These are phyloP conservation scores for Metschnikowia koreensis DNA, from an alignment of 805 yeast species.

Conservation along the genomic window DNA sequence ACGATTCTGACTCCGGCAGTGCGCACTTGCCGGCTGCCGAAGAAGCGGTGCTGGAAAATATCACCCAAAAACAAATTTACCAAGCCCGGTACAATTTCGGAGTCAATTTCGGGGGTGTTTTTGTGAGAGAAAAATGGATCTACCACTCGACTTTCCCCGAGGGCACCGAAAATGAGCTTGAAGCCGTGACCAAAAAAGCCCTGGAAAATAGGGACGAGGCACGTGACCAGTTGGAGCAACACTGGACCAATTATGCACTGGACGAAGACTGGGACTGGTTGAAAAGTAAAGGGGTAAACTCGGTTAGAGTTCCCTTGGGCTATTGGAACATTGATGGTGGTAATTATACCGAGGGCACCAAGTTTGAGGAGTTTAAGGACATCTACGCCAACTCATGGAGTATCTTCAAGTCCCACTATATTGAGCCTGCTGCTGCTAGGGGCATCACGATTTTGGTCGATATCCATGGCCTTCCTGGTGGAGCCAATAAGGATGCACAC, in stretches of 20 bases:
- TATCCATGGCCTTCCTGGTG: slow-evolving; percentile 87
- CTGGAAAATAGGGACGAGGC: slow-evolving; percentile 53
- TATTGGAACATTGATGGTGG: slow-evolving; percentile 85
- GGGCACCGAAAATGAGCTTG: slow-evolving; percentile 65
- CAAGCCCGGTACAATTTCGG: slow-evolving; percentile 69
- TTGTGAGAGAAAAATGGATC: slow-evolving; percentile 80
- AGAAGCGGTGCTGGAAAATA: slow-evolving; percentile 36
- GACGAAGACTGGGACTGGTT: slow-evolving; percentile 84
- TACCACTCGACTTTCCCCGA: slow-evolving; percentile 59
- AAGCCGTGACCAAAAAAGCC: slow-evolving; percentile 57
- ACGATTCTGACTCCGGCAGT: not conserved
- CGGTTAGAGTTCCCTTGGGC: slow-evolving; percentile 85
- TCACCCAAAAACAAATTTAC: slow-evolving; percentile 48
- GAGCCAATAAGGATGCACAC: slow-evolving; percentile 85
- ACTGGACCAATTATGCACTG: slow-evolving; percentile 61
- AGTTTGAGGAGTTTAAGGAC: slow-evolving; percentile 50
- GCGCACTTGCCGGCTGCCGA: slow-evolving; percentile 22
- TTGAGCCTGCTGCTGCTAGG: slow-evolving; percentile 57
- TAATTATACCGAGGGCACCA: slow-evolving; percentile 53
- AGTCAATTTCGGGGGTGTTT: slow-evolving; percentile 80
- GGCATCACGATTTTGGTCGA: slow-evolving; percentile 79
- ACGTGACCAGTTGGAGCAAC: slow-evolving; percentile 50
- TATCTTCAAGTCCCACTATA: slow-evolving; percentile 47
- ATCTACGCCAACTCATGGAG: slow-evolving; percentile 80
- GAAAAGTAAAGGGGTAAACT: slow-evolving; percentile 62